Conservation (phyloP, 345 rosid genomes). For the Capsella bursapastoris region DNA sequence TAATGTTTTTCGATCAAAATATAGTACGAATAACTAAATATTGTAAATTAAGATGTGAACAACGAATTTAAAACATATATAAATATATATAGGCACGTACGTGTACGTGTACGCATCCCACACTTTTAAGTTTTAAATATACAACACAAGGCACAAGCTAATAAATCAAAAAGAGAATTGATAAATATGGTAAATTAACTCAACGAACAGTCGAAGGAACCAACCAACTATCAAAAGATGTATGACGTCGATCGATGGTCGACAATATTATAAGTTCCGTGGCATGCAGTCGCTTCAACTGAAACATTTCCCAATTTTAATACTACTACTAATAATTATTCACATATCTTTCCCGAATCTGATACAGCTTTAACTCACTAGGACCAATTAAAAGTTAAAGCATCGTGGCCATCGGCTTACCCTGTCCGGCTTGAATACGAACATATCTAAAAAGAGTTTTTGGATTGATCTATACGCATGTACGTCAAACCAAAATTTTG, state of each 20-base stretch:
- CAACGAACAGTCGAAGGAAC: constrained; percentile 39
- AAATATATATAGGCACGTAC: not conserved
- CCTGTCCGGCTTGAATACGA: constrained; percentile 31
- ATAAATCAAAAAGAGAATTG: not conserved
- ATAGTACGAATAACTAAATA: too few species aligned
- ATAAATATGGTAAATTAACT: not conserved
- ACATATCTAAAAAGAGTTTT: constrained; percentile 15
- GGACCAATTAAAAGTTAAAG: constrained; percentile 35
- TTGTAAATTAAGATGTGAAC: not conserved
- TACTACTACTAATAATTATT: not conserved
- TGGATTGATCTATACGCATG: constrained; percentile 5
- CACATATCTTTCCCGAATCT: constrained; percentile 14
- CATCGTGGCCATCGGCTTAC: constrained; percentile 15
- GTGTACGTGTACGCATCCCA: constrained; percentile 21
- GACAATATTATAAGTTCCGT: not conserved
- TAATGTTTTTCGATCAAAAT: not conserved
- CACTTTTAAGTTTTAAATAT: not conserved
- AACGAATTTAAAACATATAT: constrained; percentile 1
- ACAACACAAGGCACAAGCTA: not conserved
- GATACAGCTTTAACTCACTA: constrained; percentile 32
- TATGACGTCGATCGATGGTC: constrained; percentile 8
- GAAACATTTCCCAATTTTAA: constrained; percentile 23
- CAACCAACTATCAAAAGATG: constrained; percentile 40
- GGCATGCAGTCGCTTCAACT: constrained; percentile 22
- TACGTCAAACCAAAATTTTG: not conserved